Base-by-base conservation (phyloP, 2,329 filamentous ascomycete genomes). In the Sporothrix brunneoviolacea region DNA sequence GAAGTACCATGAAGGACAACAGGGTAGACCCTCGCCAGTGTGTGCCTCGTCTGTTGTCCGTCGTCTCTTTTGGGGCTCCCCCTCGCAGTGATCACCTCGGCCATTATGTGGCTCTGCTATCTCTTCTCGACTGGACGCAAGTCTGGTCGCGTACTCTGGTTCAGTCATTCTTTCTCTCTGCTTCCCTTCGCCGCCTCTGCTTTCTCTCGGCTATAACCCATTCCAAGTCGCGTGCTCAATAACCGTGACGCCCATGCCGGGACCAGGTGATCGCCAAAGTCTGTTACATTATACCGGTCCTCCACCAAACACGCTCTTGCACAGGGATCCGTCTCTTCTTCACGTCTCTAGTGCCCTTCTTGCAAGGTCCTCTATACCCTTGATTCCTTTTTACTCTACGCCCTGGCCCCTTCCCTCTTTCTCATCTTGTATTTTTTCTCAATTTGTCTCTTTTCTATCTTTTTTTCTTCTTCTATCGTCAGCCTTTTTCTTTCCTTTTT, bases 401-500 rank as follows among this genome's bases (percentile, higher is more conserved):
- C 42, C 33, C 37, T 39, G 37, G 37, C 39, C 35, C 42, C 18
- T 32, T 45, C 18, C 4, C 19, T 35, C 16, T 36, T n/a, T 21
- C 21, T 32, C 10, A 6, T 18, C 39, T 27, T 15, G 4, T 30
- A 12, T 30, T 38, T 9, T 45, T 37, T 48, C 41, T 49, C 24
- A 33, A 10, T 18, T 51, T 52, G n/a, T 40, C 48, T 53, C 49
- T 53, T 41, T 56, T 52, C 48, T 46, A 50, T 21, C 7, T 36
- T 51, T 41, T 28, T 37, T 30, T 30, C 18, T 18, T 33, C 37
- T 38, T 30, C 15, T 18, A 8, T 35, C 13, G 27, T 27, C n/a
- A 42, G 21, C 38, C 32, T 32, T 39, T 44, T 52, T 57, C 55
- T 46, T 54, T 50, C 56, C 53, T 39, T 43, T n/a, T 18, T 24